These are phyloP conservation scores for Aspergillus fumigatus DNA, from an alignment of 2,329 filamentous ascomycete genomes.

Conservation along the genomic window DNA sequence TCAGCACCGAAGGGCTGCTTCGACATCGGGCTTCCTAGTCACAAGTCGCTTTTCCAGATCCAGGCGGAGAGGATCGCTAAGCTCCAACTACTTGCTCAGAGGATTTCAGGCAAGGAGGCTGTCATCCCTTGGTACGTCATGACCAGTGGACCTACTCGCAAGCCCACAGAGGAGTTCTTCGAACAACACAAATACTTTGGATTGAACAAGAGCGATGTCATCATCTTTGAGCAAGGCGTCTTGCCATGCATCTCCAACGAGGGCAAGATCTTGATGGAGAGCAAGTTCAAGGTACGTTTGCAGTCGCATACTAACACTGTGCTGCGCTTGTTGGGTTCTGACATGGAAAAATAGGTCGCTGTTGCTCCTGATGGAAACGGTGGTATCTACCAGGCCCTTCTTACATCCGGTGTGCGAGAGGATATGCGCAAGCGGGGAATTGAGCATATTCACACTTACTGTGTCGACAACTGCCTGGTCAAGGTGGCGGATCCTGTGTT, in stretches of 20 bases:
- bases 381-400: constrained; percentile 88
- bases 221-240: constrained; percentile 95
- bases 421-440: constrained; percentile 89
- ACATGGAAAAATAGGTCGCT: constrained; percentile 54
- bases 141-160: constrained; percentile 92
- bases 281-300: constrained; percentile 65
- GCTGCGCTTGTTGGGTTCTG: constrained; percentile 4
- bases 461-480: constrained; percentile 98
- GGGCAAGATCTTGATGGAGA: constrained; percentile 92
- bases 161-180: constrained; percentile 92
- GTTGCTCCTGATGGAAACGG: constrained; percentile 97
- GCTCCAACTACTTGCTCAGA: constrained; percentile 73
- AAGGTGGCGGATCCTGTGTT: constrained; percentile 97
- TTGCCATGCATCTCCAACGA: constrained; percentile 96
- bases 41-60: constrained; percentile 95
- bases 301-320: neutral
- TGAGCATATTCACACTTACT: constrained; percentile 94
- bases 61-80: constrained; percentile 92
- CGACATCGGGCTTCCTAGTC: constrained; percentile 87
- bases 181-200: constrained; percentile 87
- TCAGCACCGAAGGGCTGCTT: constrained; percentile 96
- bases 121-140: constrained; percentile 98
- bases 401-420: constrained; percentile 71
- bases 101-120: constrained; percentile 58
- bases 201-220: constrained; percentile 74